phyloP scores from a whole-genome alignment of 1,284 basidiomycete species.

The Trichosporon ovoides region DNA sequence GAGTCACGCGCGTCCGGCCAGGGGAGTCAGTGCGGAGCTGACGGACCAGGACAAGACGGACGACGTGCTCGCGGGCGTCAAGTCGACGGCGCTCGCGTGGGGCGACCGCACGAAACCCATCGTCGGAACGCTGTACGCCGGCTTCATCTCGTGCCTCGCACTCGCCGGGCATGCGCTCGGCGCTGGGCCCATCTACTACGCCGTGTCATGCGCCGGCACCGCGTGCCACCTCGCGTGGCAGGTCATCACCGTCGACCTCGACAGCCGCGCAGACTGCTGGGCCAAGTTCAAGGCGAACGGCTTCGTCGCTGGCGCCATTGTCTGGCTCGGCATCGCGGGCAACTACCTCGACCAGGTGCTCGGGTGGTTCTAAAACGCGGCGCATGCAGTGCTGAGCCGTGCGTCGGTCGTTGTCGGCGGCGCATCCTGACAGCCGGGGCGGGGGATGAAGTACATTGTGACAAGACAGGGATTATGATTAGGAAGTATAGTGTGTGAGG shows the following conservation, averaged over 20 bases:
- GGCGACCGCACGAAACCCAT: conserved; percentile 70
- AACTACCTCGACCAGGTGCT: conserved; percentile 59
- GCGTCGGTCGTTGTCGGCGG: too few species aligned
- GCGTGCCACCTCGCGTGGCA: conserved; percentile 76
- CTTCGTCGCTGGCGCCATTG: conserved; percentile 71
- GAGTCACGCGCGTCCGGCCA: conserved; percentile 16
- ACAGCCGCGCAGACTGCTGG: conserved; percentile 82
- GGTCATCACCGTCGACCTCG: conserved; percentile 70
- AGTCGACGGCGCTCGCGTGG: conserved; percentile 90
- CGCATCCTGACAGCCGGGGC: too few species aligned
- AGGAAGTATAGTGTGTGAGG: too few species aligned
- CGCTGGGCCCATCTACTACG: conserved; percentile 72
- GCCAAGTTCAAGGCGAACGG: conserved; percentile 82
- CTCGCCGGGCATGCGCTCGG: conserved; percentile 73
- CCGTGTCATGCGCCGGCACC: conserved; percentile 64
- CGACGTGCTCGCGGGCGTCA: conserved; percentile 82
- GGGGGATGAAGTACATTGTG: too few species aligned
- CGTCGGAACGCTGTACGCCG: conserved; percentile 66
- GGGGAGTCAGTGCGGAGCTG: too few species aligned
- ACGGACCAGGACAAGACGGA: conserved; percentile 76
- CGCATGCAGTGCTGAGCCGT: too few species aligned
- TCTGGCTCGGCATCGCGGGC: conserved; percentile 74
- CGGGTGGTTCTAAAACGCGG: too few species aligned
- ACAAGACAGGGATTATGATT: too few species aligned
- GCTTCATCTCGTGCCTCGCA: conserved; percentile 68